Conservation (phyloP, 108 stramenopile genomes). For the Cyclotella atomus region DNA sequence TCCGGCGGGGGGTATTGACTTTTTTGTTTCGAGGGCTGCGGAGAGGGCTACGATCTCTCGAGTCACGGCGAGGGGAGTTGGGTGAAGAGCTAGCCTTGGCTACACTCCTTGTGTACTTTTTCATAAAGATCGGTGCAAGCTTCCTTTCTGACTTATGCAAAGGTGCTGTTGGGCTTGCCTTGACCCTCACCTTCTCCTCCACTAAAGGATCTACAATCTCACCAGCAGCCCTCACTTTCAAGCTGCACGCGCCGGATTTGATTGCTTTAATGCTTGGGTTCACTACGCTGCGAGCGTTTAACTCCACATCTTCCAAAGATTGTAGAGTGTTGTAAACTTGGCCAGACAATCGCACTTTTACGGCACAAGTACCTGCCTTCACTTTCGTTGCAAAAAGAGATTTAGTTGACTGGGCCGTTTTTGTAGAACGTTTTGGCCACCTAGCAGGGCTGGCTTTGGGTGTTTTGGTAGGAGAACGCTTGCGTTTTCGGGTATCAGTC, state of each 20-base stretch:
- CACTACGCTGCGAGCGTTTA: background rate
- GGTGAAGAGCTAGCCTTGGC: background rate
- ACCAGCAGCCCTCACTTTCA: background rate
- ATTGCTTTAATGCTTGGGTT: no score
- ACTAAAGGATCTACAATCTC: background rate
- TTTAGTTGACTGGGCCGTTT: background rate
- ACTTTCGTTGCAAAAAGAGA: background rate
- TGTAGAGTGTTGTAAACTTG: background rate
- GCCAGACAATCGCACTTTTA: background rate
- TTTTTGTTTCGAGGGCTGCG: background rate
- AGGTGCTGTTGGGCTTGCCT: background rate
- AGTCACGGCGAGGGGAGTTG: no score
- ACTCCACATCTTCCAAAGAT: background rate
- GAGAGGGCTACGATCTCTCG: background rate
- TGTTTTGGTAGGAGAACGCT: background rate
- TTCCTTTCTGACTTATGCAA: background rate
- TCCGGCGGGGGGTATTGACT: background rate
- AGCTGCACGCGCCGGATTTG: background rate
- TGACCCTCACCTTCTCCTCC: background rate
- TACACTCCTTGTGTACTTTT: background rate
- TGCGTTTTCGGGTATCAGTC: background rate
- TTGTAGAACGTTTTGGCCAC: background rate
- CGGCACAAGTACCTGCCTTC: background rate
- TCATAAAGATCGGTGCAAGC: conserved; percentile 2
- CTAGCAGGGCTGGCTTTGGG: background rate